Evolutionary conservation across 2,329 filamentous ascomycete genomes (phyloP).

Genomic region (Rhynchosporium graminicola): DNA sequence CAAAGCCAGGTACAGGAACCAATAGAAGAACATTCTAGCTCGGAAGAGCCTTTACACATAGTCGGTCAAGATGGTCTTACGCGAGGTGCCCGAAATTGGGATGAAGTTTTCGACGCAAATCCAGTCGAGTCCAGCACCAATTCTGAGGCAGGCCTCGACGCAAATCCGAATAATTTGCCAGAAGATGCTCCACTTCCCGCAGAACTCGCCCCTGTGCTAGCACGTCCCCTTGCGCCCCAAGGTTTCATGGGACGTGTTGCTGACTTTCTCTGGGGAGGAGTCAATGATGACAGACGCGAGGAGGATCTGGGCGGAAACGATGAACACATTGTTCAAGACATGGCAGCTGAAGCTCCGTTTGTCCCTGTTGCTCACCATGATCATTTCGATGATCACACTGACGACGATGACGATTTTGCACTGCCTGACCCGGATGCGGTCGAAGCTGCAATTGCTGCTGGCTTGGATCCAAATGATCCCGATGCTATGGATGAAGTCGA

Average conservation of each 20-base stretch:
- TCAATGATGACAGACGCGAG: constrained; percentile 46
- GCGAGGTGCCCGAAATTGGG: constrained; percentile 25
- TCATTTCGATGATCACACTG: constrained; percentile 31
- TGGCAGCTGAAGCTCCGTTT: constrained; percentile 61
- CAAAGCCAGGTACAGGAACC: background rate
- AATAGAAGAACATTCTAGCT: constrained; percentile 1
- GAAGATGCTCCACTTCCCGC: constrained; percentile 27
- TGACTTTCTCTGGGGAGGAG: constrained; percentile 63
- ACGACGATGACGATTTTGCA: constrained; percentile 35
- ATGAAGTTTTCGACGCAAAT: constrained; percentile 32
- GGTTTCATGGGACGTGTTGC: constrained; percentile 50
- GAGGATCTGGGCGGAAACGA: constrained; percentile 53
- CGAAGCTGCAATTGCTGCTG: constrained; percentile 65
- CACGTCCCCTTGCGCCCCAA: constrained; percentile 35
- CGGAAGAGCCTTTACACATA: constrained; percentile 24
- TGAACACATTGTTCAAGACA: constrained; percentile 59
- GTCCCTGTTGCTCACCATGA: constrained; percentile 46
- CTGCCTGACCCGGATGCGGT: constrained; percentile 59
- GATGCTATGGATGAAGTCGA: constrained; percentile 83
- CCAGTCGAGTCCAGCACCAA: constrained; percentile 31
- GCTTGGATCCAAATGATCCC: constrained; percentile 73
- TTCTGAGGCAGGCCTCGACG: constrained; percentile 19
- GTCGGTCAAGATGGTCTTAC: constrained; percentile 29
- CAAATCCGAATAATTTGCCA: constrained; percentile 26
- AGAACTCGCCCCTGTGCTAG: constrained; percentile 21